These are phyloP conservation scores for Arthrobotrys conoides DNA, from an alignment of 2,329 filamentous ascomycete species.

Conservation along the genomic window DNA sequence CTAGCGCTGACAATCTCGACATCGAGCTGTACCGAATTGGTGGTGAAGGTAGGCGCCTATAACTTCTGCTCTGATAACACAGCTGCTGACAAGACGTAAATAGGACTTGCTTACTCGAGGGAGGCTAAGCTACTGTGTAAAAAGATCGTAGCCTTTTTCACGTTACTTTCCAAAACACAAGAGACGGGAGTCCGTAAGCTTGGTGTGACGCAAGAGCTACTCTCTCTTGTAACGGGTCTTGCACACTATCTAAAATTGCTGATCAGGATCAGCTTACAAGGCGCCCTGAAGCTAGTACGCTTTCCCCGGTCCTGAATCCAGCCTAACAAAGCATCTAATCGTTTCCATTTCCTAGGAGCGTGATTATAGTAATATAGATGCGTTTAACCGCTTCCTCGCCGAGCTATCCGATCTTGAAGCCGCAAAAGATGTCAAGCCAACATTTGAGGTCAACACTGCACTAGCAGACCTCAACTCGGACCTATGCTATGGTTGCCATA, in stretches of 20 bases:
- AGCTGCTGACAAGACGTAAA: background rate
- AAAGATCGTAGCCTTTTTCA: slow-evolving; percentile 98
- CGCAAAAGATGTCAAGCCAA: slow-evolving; percentile 79
- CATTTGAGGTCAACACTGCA: slow-evolving; percentile 76
- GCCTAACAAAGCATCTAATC: background rate
- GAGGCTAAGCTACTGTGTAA: slow-evolving; percentile 99
- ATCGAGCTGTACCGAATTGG: slow-evolving; percentile 77
- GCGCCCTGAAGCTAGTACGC: slow-evolving; percentile 80
- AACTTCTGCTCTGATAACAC: slow-evolving; percentile 64
- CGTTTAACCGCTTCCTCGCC: slow-evolving; percentile 84
- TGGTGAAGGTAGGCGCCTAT: slow-evolving; percentile 77
- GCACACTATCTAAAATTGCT: slow-evolving; percentile 98
- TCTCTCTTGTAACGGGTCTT: slow-evolving; percentile 95
- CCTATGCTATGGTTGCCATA: slow-evolving; percentile 83
- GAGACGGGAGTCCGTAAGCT: slow-evolving; percentile 90
- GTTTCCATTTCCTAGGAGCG: slow-evolving; percentile 73
- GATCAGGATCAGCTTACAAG: slow-evolving; percentile 96
- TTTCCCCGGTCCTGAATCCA: background rate
- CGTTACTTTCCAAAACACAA: slow-evolving; percentile 92
- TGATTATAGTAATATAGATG: slow-evolving; percentile 80
- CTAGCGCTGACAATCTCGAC: slow-evolving; percentile 87
- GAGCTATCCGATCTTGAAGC: slow-evolving; percentile 87
- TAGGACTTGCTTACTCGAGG: slow-evolving; percentile 86
- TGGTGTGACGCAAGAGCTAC: slow-evolving; percentile 95
- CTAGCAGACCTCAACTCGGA: slow-evolving; percentile 84